These are phyloP conservation scores for Candida argentea DNA, from an alignment of 805 yeast species.

Conservation along the genomic window DNA sequence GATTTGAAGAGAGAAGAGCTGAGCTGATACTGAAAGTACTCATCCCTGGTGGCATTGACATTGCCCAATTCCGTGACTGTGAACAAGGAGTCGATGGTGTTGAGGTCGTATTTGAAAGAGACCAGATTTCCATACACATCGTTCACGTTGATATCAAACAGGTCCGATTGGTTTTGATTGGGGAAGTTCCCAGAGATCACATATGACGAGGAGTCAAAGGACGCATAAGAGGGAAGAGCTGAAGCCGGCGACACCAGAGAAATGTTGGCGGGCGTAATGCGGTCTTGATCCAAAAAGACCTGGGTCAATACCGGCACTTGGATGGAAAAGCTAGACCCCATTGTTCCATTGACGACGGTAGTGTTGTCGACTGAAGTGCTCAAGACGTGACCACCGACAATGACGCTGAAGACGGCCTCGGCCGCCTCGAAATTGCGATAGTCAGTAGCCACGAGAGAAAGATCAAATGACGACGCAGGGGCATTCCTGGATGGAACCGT, in stretches of 20 bases:
- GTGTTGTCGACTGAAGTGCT: constrained; percentile 53
- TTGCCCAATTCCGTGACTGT: constrained; percentile 41
- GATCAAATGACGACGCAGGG: constrained; percentile 64
- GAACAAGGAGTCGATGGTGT: constrained; percentile 45
- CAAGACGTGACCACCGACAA: constrained; percentile 84
- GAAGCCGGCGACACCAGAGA: constrained; percentile 37
- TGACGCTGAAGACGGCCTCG: constrained; percentile 55
- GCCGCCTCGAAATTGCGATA: constrained; percentile 64
- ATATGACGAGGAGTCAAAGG: constrained; percentile 27
- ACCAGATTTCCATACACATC: constrained; percentile 57
- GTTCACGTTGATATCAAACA: constrained; percentile 45
- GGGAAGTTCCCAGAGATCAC: constrained; percentile 52
- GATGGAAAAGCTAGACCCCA: constrained; percentile 42
- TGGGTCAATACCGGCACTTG: constrained; percentile 51
- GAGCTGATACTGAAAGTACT: constrained; percentile 48
- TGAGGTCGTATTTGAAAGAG: constrained; percentile 46
- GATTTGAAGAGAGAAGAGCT: constrained; percentile 49
- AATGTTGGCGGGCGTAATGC: constrained; percentile 41
- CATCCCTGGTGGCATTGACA: constrained; percentile 60
- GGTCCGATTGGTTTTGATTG: constrained; percentile 23
- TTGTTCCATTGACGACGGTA: constrained; percentile 57
- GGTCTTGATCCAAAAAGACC: constrained; percentile 53
- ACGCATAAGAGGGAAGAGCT: constrained; percentile 54
- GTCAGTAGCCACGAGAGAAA: constrained; percentile 73
- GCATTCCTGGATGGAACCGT: constrained; percentile 78